Percentiles rank a stretch among this genome's conserved stretches.
Conservation (phyloP, 805 yeast species). For the Saturnispora kantuleensis region DNA sequence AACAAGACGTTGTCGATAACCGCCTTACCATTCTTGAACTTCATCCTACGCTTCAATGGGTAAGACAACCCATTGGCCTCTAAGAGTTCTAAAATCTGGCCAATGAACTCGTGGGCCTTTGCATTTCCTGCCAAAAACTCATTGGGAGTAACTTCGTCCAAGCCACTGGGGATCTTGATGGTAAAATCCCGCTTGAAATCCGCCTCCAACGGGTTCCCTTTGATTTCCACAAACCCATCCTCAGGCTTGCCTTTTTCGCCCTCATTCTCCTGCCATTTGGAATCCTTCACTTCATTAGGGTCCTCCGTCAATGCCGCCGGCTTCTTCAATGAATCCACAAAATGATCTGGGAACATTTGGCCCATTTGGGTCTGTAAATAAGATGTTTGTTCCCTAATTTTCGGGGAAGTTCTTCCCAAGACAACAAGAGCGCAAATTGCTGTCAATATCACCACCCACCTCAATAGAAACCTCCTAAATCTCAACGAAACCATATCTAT, state of each 20-base stretch:
- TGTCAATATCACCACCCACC: not conserved
- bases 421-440: no score
- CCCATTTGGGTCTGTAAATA: not conserved
- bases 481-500: not conserved
- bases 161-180: constrained; percentile 15
- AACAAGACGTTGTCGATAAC: constrained; percentile 12
- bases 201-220: constrained; percentile 3
- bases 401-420: not conserved
- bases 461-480: not conserved
- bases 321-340: constrained; percentile 2
- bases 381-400: not conserved
- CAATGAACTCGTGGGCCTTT: constrained; percentile 22
- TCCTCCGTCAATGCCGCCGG: not conserved
- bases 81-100: constrained; percentile 22
- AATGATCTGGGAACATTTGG: not conserved
- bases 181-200: constrained; percentile 22
- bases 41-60: constrained; percentile 24
- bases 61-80: constrained; percentile 22
- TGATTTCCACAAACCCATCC: not conserved
- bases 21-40: constrained; percentile 17
- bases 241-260: not conserved
- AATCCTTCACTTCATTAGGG: not conserved
- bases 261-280: not conserved
- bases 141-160: constrained; percentile 18
- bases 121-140: constrained; percentile 21